Conservation (phyloP, 768 basidiomycete species). For the Phlegmacium glaucopus region DNA sequence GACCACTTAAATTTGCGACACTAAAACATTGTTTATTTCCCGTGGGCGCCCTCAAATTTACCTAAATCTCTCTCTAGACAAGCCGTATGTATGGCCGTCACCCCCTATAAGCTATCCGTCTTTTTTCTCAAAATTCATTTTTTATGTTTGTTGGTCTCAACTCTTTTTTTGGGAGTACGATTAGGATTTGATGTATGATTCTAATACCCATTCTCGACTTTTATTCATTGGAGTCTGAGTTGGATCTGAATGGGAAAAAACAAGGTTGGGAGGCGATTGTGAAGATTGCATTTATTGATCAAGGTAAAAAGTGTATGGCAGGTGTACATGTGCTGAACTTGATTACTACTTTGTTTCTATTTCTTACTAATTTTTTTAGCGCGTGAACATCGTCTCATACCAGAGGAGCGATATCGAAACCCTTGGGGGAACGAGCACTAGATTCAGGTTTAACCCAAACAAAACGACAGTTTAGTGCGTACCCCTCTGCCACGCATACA, state of each 20-base stretch:
- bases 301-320: slow-evolving; percentile 68
- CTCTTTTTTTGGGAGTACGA: too few relatives aligned
- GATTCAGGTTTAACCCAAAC: slow-evolving; percentile 66
- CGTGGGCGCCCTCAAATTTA: too few relatives aligned
- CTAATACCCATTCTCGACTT: too few relatives aligned
- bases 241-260: slow-evolving; percentile 97
- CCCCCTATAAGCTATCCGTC: too few relatives aligned
- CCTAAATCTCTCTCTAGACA: too few relatives aligned
- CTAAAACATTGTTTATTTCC: too few relatives aligned
- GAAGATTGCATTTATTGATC: slow-evolving; percentile 97
- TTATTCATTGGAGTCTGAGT: too few relatives aligned
- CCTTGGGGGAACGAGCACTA: slow-evolving; percentile 74
- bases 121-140: too few relatives aligned
- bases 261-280: slow-evolving; percentile 99
- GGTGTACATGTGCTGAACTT: slow-evolving; percentile 72
- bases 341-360: neutral
- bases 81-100: too few relatives aligned
- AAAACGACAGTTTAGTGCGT: slow-evolving; percentile 71
- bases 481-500: neutral
- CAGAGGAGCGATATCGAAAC: slow-evolving; percentile 77
- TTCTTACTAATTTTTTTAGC: slow-evolving; percentile 41
- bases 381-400: slow-evolving; percentile 72
- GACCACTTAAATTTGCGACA: too few relatives aligned
- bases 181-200: too few relatives aligned
- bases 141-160: too few relatives aligned